Conservation (phyloP, 31 red algal genomes). For the Odonthalia washingtoniensis region DNA sequence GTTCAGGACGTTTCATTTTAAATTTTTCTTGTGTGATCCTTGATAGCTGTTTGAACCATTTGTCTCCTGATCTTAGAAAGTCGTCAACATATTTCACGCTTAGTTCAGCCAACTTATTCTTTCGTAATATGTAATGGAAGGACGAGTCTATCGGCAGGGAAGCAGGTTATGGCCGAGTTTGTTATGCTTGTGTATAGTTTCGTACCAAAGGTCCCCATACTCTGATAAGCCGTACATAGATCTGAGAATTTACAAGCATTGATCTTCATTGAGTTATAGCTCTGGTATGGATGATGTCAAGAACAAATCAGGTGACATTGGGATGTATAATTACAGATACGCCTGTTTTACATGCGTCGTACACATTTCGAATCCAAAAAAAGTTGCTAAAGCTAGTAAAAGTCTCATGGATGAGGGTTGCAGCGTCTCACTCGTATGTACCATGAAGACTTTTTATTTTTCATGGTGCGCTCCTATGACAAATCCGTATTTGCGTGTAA, state of each 20-base stretch:
- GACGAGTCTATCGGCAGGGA: slow-evolving; percentile 47
- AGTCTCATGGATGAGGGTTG: slow-evolving; percentile 46
- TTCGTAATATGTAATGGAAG: neutral
- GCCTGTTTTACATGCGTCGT: slow-evolving; percentile 48
- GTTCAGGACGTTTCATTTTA: slow-evolving; percentile 3
- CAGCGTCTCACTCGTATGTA: slow-evolving; percentile 19
- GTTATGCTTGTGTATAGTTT: slow-evolving; percentile 26
- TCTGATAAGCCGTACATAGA: slow-evolving; percentile 44
- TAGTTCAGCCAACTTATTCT: neutral
- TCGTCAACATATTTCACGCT: slow-evolving; percentile 41
- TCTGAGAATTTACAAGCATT: slow-evolving; percentile 40
- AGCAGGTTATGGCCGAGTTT: neutral
- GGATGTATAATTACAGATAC: slow-evolving; percentile 30
- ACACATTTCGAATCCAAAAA: slow-evolving; percentile 21
- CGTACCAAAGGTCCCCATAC: slow-evolving; percentile 31
- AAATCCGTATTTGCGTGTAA: slow-evolving; percentile 20
- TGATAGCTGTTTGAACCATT: neutral
- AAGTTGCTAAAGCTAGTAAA: neutral
- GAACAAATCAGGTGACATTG: slow-evolving; percentile 26
- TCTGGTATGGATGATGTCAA: slow-evolving; percentile 31
- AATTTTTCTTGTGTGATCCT: neutral
- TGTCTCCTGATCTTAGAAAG: slow-evolving; percentile 11
- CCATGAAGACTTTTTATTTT: slow-evolving; percentile 29
- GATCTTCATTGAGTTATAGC: slow-evolving; percentile 29
- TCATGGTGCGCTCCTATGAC: slow-evolving; percentile 30